Base-by-base conservation (phyloP, 371 early-diverging fungal species). In the Nematocida sp. region DNA sequence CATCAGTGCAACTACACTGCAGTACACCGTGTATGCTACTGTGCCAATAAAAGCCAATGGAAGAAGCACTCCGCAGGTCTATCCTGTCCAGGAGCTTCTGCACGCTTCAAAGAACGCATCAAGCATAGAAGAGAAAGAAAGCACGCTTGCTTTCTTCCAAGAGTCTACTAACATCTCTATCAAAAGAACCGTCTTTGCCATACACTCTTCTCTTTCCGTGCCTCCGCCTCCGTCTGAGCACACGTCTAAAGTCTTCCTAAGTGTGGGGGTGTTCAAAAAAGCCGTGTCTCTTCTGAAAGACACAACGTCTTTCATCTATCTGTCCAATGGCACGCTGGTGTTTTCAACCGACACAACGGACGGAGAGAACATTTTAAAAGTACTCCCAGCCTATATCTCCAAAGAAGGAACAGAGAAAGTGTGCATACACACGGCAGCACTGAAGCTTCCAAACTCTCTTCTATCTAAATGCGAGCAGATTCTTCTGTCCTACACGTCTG, bases 381-480 rank as follows among this genome's bases (percentile, higher is more conserved):
- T 70, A 34, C 29, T 36, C 2, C 15, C 40, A n/a, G 19, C 60
- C 15, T 17, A 31, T 15, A 70, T 70, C 29, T 2, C 50, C 15
- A 31, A 60, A 19, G 74, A 70, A 27, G 74, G 74, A 58, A 70
- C 62, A 19, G 74, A 70, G 2, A 41, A 46, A 50, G 62, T 57
- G 2, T 43, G 36, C 7, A 48, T 70, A 29, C 31, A 31, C n/a
- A 43, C 60, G 15, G 4, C 58, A 13, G 34, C 37, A 7, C 60
- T 70, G 19, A 60, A 46, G 19, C 37, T 34, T 51, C 13, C 46
- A 23, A n/a, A 5, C 1, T n/a, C 46, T 31, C 74, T 70, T 38
- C 60, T 70, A 3, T 11, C 40, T 19, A 5, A 43, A 4, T n/a
- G n/a, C 5, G 46, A 62, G 29, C 5, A 3, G 4, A 7, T 62